These are phyloP conservation scores for Hypoxylon sp. DNA, from an alignment of 2,329 filamentous ascomycete genomes.

Conservation along the genomic window DNA sequence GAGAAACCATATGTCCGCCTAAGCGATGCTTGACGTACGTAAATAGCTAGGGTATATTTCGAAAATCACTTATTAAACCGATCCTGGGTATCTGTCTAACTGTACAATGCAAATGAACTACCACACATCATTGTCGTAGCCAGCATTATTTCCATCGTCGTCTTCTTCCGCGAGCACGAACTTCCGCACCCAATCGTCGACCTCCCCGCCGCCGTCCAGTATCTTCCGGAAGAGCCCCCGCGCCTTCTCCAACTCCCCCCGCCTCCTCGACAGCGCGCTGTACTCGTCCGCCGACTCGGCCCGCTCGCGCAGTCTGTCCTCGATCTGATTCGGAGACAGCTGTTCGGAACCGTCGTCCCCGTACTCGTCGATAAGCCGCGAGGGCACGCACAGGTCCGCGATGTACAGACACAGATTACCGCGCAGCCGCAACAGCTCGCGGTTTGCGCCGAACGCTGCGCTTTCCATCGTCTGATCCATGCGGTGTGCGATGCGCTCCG, in stretches of 20 bases:
- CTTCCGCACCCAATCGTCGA: conserved; percentile 50
- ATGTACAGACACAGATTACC: conserved; percentile 82
- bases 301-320: conserved; percentile 40
- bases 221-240: conserved; percentile 55
- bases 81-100: conserved; percentile 20
- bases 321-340: conserved; percentile 33
- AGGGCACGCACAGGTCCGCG: conserved; percentile 71
- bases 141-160: conserved; percentile 50
- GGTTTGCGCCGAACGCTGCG: conserved; percentile 76
- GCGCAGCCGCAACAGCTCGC: conserved; percentile 75
- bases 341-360: not conserved
- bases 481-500: conserved; percentile 71
- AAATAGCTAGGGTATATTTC: not conserved
- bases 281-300: conserved; percentile 46
- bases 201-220: conserved; percentile 46
- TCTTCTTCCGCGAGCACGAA: conserved; percentile 48
- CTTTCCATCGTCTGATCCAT: conserved; percentile 79
- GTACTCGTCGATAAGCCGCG: conserved; percentile 43
- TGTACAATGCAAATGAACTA: not conserved
- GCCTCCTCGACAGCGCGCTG: conserved; percentile 44
- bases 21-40: not conserved
- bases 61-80: not conserved
- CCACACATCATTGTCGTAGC: conserved; percentile 43
- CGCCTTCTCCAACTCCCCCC: conserved; percentile 55
- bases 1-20: not conserved